Evolutionary conservation across 2,329 filamentous ascomycete species (phyloP), one percentile per base, ranked within the genome.

Genomic region (Alternaria arborescens): DNA sequence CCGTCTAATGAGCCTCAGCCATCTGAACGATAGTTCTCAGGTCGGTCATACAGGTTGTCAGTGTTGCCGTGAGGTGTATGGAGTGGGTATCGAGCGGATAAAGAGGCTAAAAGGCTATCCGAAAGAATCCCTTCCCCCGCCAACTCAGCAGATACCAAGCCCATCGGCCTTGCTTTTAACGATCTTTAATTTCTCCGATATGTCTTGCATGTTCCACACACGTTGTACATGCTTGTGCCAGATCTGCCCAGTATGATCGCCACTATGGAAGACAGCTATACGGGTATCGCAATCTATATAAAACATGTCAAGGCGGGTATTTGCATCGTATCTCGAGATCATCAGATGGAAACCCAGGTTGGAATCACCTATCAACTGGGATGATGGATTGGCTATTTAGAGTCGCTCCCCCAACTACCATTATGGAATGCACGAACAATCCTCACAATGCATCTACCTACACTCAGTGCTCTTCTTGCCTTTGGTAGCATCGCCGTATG

Each of bases 391-490:
- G n/a, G 18, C 16, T 51, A 51, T 38, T 38, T 46, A 41, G 41
- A 52, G 44, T n/a, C 26, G 24, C 10, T 12, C 11, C 28, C 26
- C 26, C 44, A 32, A 47, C 26, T 47, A n/a, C 30, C 44, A 50
- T 16, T 18, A n/a, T 26, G 5, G 10, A 32, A 26, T 26, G n/a
- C 11, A 24, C 52, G 14, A 42, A 10, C 18, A n/a, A 26, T 10
- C 44, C 30, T 40, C 46, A 54, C 36, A 20, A 74, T 73, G 71
- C 60, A 67, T 53, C 65, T 72, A 54, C 52, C 55, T 16, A 59
- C 53, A 30, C 41, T 74, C 46, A 65, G 58, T 30, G 62, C 64
- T 18, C 63, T 65, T 52, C 60, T 74, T 48, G 71, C 70, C 11
- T 43, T 74, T 34, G 57, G 65, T 36, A 58, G 61, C 55, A 61